Evolutionary conservation across 2,329 filamentous ascomycete species (phyloP), one percentile per base, ranked within the genome.

Genomic region (Nemania sp.): DNA sequence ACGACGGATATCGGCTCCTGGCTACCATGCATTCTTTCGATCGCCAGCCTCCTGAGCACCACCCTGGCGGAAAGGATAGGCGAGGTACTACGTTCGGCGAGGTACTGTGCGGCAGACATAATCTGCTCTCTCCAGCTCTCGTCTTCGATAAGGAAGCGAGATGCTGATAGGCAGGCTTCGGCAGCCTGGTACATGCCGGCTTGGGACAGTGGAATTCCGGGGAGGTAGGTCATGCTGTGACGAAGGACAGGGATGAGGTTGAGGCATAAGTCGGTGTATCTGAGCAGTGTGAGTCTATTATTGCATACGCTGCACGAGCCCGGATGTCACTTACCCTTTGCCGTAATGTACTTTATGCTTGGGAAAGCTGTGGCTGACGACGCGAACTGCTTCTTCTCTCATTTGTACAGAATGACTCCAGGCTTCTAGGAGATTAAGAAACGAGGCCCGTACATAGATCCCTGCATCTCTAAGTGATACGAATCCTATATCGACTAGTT

Each of bases 301-400:
- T 11, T 37, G 33, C 15, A n/a, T 36, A 28, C 23, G 17, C 15
- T 20, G 22, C 23, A 14, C 12, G 6, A 15, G 30, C 17, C 40
- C 8, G 28, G 5, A 28, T 3, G n/a, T 33, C 17, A n/a, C 28
- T 14, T 47, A 47, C 44, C 12, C 44, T 1, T 28, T 20, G 22
- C 8, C 22, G 23, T 47, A 17, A 33, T 47, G 31, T 47, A 15
- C 8, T 24, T 37, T 37, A 15, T 47, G 33, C 33, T 47, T 47
- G n/a, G 44, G 44, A 47, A 47, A 47, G 31, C 22, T 28, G 15
- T 47, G 44, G 22, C 44, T 47, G 22, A 36, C 33, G 9, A 37
- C 31, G 15, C 44, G 44, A 24, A 36, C n/a, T 5, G 44, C 33
- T 11, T 47, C 31, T 11, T 47, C 44, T 28, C 11, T 37, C n/a